A percentile compares a stretch with the other conserved stretches of the same genome.
phyloP scores from a whole-genome alignment of 306 rosid genomes.

The Coriaria nepalensis region DNA sequence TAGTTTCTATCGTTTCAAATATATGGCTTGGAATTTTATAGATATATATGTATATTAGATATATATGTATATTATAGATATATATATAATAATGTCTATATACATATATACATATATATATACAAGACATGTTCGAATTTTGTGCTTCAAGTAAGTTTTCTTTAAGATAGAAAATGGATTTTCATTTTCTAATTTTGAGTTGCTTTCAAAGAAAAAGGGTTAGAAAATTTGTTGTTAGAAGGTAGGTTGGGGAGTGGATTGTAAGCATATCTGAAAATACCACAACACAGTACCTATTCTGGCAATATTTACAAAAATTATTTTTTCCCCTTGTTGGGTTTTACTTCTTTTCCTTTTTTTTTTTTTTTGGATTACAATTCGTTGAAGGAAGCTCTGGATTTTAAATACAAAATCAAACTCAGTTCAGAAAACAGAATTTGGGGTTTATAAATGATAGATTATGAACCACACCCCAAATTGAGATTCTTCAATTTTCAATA shows the following conservation, averaged over 20 bases:
- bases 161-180: slow-evolving; percentile 6
- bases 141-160: slow-evolving; percentile 20
- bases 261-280: slow-evolving; percentile 36
- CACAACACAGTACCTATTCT: slow-evolving; percentile 12
- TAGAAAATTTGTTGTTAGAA: slow-evolving; percentile 11
- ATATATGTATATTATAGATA: too few relatives aligned
- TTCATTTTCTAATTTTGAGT: neutral
- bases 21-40: slow-evolving; percentile 36
- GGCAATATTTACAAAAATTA: neutral
- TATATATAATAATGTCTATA: too few relatives aligned
- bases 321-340: neutral
- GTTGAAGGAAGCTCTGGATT: slow-evolving; percentile 12
- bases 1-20: slow-evolving; percentile 4
- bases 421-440: neutral
- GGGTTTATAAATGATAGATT: slow-evolving; percentile 8
- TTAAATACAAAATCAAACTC: slow-evolving; percentile 8
- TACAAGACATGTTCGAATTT: slow-evolving; percentile 37
- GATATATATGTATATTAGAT: slow-evolving; percentile 23
- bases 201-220: slow-evolving; percentile 6
- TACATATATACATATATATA: too few relatives aligned
- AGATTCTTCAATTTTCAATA: neutral
- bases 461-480: slow-evolving; percentile 7
- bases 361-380: neutral
- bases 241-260: slow-evolving; percentile 42
- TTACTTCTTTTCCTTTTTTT: neutral